These are phyloP conservation scores for Peronosclerospora sorghi DNA, from an alignment of 352 stramenopile genomes.

Conservation along the genomic window DNA sequence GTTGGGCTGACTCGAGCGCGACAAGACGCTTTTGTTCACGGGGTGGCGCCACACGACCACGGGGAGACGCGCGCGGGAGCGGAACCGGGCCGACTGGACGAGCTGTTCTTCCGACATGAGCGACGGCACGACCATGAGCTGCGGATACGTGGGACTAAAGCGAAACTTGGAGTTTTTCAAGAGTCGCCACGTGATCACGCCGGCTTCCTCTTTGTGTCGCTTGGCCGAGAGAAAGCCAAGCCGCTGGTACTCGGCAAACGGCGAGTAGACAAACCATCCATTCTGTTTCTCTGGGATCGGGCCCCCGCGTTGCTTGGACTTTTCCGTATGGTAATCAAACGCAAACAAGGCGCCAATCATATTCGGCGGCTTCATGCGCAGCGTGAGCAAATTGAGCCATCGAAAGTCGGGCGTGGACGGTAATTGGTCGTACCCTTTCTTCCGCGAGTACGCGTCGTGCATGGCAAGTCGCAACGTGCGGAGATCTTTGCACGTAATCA, in stretches of 20 bases:
- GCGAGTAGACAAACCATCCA: conserved; percentile 76
- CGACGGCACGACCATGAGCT: conserved; percentile 89
- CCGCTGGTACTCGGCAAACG: conserved; percentile 71
- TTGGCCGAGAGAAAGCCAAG: conserved; percentile 59
- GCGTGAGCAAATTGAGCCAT: conserved; percentile 68
- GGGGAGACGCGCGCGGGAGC: conserved; percentile 86
- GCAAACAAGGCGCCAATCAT: conserved; percentile 66
- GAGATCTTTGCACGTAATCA: conserved; percentile 74
- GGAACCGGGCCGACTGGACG: conserved; percentile 83
- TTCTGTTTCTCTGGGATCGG: conserved; percentile 46
- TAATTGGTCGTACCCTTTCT: conserved; percentile 71
- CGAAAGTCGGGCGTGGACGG: conserved; percentile 64
- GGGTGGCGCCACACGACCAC: conserved; percentile 89
- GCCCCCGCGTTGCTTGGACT: conserved; percentile 28
- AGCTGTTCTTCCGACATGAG: conserved; percentile 90
- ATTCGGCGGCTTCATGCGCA: conserved; percentile 71
- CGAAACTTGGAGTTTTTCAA: conserved; percentile 86
- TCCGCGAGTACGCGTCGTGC: conserved; percentile 77
- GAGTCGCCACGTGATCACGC: conserved; percentile 64
- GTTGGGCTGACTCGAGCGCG: conserved; percentile 91
- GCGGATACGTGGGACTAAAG: conserved; percentile 91
- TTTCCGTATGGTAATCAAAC: conserved; percentile 74
- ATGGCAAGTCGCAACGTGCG: conserved; percentile 71
- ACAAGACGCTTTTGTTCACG: conserved; percentile 89
- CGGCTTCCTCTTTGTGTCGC: conserved; percentile 22